Conservation (phyloP, 106 monocot species). For the Dioscorea zingiberensis region DNA sequence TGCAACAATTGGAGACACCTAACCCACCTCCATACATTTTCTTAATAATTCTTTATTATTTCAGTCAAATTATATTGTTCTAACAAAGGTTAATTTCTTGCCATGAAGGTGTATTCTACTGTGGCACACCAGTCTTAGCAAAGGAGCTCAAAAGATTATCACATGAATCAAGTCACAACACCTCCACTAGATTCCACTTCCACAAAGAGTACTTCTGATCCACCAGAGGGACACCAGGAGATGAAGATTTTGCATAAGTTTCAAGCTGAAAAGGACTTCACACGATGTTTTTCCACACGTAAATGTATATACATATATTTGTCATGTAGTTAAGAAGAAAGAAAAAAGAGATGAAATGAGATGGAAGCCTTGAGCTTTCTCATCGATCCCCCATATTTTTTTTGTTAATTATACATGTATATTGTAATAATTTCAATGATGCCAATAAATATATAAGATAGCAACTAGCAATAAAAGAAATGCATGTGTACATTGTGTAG, state of each 20-base stretch:
- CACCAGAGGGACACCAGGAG: background rate
- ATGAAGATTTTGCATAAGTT: conserved; percentile 18
- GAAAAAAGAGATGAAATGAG: background rate
- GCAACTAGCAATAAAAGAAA: no score
- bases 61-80: background rate
- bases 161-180: conserved; percentile 61
- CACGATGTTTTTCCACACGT: background rate
- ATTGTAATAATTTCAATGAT: no score
- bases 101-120: conserved; percentile 83
- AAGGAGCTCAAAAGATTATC: conserved; percentile 73
- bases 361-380: background rate
- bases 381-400: background rate
- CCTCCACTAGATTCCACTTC: conserved; percentile 78
- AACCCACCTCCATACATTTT: background rate
- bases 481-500: no score
- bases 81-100: background rate
- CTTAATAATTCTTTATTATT: background rate
- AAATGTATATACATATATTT: conserved; percentile 1
- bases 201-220: conserved; percentile 90
- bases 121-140: conserved; percentile 57
- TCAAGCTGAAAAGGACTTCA: background rate
- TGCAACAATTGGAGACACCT: no score
- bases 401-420: background rate
- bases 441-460: no score
- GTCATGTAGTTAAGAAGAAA: background rate